Conservation (phyloP, 345 rosid species). For the Citrus inodora region DNA sequence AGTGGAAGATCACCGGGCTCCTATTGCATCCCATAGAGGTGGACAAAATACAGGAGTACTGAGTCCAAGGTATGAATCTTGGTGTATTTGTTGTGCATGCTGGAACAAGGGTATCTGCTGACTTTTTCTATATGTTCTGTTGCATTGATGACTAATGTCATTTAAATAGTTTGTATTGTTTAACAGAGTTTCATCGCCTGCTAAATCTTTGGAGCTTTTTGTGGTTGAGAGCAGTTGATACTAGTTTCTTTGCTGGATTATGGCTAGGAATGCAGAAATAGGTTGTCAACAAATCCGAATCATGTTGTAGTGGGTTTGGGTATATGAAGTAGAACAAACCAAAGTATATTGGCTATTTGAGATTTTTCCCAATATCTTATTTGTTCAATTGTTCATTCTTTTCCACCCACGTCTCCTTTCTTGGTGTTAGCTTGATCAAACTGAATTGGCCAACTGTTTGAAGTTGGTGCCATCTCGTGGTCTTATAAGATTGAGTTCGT, state of each 20-base stretch:
- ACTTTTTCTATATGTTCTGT: not conserved
- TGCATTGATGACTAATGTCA: not conserved
- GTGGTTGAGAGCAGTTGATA: conserved; percentile 2
- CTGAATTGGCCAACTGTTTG: not conserved
- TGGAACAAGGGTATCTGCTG: not conserved
- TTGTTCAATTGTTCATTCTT: not conserved
- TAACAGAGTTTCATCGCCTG: not conserved
- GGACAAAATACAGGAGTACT: conserved; percentile 46
- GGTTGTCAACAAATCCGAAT: not conserved
- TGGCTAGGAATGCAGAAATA: not conserved
- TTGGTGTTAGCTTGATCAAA: not conserved
- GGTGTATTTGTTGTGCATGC: not conserved
- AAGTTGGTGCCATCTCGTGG: not conserved
- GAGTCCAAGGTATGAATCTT: conserved; percentile 59
- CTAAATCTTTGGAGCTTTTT: not conserved
- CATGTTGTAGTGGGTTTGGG: not conserved
- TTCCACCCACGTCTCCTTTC: not conserved
- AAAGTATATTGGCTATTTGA: not conserved
- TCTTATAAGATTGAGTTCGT: not conserved
- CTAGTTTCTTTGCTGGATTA: not conserved
- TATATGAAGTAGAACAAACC: not conserved
- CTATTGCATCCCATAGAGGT: conserved; percentile 48
- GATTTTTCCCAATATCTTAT: not conserved
- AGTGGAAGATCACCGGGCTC: conserved; percentile 53
- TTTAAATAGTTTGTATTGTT: not conserved